Conservation (phyloP, 1,284 basidiomycete genomes). For the Gomphus bonarii region DNA sequence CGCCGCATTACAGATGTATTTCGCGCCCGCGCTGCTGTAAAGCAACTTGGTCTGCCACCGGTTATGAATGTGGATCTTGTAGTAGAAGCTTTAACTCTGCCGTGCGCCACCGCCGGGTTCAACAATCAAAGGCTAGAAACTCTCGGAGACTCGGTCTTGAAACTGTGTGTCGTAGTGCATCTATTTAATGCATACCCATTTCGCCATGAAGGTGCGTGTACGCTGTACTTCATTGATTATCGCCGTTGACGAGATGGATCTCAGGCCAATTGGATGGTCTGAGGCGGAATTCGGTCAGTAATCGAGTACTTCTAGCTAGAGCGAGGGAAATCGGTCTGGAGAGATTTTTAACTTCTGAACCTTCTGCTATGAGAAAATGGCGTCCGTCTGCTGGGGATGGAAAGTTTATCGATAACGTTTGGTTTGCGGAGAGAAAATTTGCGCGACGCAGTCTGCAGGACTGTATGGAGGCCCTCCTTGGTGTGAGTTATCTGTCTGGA, state of each 20-base stretch:
- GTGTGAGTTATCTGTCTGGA: slow-evolving; percentile 60
- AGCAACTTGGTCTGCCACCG: slow-evolving; percentile 46
- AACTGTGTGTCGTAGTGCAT: slow-evolving; percentile 65
- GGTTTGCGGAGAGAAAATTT: slow-evolving; percentile 28
- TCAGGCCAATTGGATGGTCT: slow-evolving; percentile 46
- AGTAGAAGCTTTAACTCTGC: slow-evolving; percentile 65
- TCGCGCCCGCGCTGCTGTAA: slow-evolving; percentile 40
- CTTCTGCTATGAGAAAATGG: slow-evolving; percentile 48
- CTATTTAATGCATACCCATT: slow-evolving; percentile 64
- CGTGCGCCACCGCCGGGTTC: slow-evolving; percentile 47
- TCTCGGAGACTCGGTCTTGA: slow-evolving; percentile 72
- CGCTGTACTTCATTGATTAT: neutral
- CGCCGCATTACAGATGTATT: slow-evolving; percentile 54
- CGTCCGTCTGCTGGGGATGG: slow-evolving; percentile 28
- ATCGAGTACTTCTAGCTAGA: slow-evolving; percentile 54
- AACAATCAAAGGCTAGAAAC: slow-evolving; percentile 81
- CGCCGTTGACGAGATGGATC: neutral
- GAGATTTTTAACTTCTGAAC: slow-evolving; percentile 51
- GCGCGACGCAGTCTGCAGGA: slow-evolving; percentile 70
- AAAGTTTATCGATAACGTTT: slow-evolving; percentile 26
- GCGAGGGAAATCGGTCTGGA: slow-evolving; percentile 57
- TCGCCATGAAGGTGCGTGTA: slow-evolving; percentile 58
- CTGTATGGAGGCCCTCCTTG: slow-evolving; percentile 75
- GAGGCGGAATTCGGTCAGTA: slow-evolving; percentile 54
- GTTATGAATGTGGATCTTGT: slow-evolving; percentile 42